Evolutionary conservation across 805 yeast species (phyloP), one percentile per base, ranked within the genome.

Genomic region (Pichia manshurica): DNA sequence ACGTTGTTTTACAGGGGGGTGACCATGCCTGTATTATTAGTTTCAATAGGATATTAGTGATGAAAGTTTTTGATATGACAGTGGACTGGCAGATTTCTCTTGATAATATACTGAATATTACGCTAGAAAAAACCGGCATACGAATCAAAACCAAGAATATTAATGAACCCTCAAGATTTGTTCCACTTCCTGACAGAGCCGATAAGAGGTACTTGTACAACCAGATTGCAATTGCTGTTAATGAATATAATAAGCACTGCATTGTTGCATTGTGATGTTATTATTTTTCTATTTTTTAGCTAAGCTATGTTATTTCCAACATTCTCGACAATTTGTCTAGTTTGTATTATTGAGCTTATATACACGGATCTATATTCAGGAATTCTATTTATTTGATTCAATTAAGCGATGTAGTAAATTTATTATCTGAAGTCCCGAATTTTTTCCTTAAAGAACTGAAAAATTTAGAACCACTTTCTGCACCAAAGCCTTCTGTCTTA

Each of bases 81-180:
- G 71, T 80, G 1, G 79, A 78, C 54, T 91, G 99, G 98, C 72
- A 75, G 6, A 77, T 87, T 12, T 59, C 70, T 7, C 87, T 82
- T 62, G 78, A 76, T 39, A 73, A 78, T 29, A 74, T 91, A 42
- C 81, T 77, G 53, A 74, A 88, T 2, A 84, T 91, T 33, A 75
- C 87, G 0, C 73, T 85, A 57, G 96, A 87, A 55, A 71, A 78
- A 20, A 81, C 89, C 0, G 99, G 99, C 0, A 77, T 91, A 31
- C 75, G 78, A 43, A 73, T 91, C 51, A 78, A 74, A 10, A 68
- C 84, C 49, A 75, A 79, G 56, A 41, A 48, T 7, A 16, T 47
- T 1, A 60, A 58, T 17, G 75, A 74, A 1, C 74, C 74, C 5
- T 63, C 60, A 17, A 53, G 60, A 38, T 91, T 91, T 61, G 79